A percentile compares a stretch with the other conserved stretches of the same genome.
These are phyloP conservation scores for Populus euphratica DNA, from an alignment of 345 rosid genomes.

Conservation along the genomic window DNA sequence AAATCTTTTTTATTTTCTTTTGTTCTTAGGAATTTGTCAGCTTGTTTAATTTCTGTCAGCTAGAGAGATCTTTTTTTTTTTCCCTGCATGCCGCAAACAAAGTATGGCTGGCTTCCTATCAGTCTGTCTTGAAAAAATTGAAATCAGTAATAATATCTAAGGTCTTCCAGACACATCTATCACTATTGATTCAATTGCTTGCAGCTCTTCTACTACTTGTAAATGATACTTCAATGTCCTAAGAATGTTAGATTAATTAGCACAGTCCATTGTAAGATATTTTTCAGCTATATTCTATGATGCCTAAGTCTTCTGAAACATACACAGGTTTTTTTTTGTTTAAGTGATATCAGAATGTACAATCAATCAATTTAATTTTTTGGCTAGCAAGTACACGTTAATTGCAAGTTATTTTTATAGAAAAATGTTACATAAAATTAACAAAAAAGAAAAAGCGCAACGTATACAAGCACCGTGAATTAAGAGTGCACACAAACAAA, in stretches of 20 bases:
- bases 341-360: too few relatives aligned
- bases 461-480: not conserved
- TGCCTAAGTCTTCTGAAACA: too few relatives aligned
- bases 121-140: not conserved
- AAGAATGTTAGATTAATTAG: too few relatives aligned
- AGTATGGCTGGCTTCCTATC: not conserved
- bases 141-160: not conserved
- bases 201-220: not conserved
- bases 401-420: too few relatives aligned
- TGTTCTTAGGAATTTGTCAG: not conserved
- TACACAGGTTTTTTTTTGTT: too few relatives aligned
- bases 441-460: too few relatives aligned
- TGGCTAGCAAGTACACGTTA: too few relatives aligned
- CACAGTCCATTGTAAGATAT: too few relatives aligned
- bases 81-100: not conserved
- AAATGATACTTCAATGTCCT: too few relatives aligned
- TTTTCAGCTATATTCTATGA: too few relatives aligned
- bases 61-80: not conserved
- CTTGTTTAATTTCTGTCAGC: not conserved
- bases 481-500: not conserved
- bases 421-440: not conserved
- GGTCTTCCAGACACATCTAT: not conserved
- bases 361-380: too few relatives aligned
- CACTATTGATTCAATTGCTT: not conserved
- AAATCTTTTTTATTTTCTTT: not conserved